A percentile compares a stretch with the other conserved stretches of the same genome.
Evolutionary conservation across 805 yeast genomes (phyloP).

Genomic region (Suhomyces tanzawaensis): DNA sequence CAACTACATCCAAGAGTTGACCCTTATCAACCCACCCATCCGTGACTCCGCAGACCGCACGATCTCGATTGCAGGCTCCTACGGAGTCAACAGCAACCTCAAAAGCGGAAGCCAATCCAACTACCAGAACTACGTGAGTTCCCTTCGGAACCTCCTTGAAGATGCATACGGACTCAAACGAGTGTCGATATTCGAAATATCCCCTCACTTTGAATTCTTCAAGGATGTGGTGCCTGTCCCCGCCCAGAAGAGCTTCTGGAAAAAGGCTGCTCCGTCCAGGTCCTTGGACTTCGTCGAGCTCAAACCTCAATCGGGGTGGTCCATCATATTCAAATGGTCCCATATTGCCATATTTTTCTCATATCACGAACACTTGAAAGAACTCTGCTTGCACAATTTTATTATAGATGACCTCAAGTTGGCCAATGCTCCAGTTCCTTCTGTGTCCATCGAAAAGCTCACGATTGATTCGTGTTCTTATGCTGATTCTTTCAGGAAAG

Average conservation of each 20-base stretch:
- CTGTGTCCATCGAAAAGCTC: conserved; percentile 13
- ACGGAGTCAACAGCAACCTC: conserved; percentile 25
- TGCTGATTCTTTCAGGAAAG: conserved; percentile 14
- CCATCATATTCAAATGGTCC: conserved; percentile 46
- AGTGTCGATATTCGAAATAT: conserved; percentile 43
- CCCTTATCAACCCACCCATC: conserved; percentile 35
- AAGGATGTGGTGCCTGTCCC: not conserved
- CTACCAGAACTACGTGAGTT: conserved; percentile 25
- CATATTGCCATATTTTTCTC: conserved; percentile 48
- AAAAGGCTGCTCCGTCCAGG: conserved; percentile 14
- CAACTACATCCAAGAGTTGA: conserved; percentile 27
- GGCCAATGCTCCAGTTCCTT: conserved; percentile 2
- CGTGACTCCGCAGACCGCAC: conserved; percentile 18
- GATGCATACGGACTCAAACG: conserved; percentile 46
- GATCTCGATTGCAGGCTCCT: conserved; percentile 37
- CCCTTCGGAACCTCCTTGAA: conserved; percentile 34
- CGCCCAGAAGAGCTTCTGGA: not conserved
- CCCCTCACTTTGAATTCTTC: conserved; percentile 47
- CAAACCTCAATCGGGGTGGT: conserved; percentile 49
- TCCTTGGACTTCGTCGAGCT: conserved; percentile 33
- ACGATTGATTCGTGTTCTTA: conserved; percentile 22
- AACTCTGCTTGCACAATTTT: conserved; percentile 44
- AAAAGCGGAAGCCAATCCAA: conserved; percentile 13
- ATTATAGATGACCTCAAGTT: conserved; percentile 44
- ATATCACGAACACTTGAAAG: conserved; percentile 35